Conservation (phyloP, 176 grass and related monocot genomes). For the Metroxylon sagu region DNA sequence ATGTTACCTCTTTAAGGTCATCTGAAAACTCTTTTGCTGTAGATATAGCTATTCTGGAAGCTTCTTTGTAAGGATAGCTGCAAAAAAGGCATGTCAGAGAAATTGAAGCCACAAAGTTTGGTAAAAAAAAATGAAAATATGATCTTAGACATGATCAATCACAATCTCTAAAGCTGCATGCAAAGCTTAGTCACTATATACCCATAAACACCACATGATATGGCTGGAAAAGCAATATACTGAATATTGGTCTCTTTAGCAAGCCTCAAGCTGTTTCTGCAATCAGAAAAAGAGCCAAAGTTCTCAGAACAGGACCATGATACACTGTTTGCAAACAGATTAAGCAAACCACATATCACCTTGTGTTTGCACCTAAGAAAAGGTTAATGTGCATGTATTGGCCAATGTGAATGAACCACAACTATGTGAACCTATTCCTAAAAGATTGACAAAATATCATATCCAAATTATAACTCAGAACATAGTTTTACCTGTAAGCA, state of each 20-base stretch:
- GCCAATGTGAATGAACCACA: too few species aligned
- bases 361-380: not conserved
- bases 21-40: conserved; percentile 45
- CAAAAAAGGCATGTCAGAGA: conserved; percentile 7
- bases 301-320: not conserved
- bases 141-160: not conserved
- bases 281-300: conserved; percentile 13
- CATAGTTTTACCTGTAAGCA: conserved; percentile 43
- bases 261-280: conserved; percentile 94
- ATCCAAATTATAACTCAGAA: too few species aligned
- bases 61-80: conserved; percentile 81
- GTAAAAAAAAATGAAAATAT: not conserved
- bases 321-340: not conserved
- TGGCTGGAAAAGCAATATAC: conserved; percentile 86
- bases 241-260: conserved; percentile 79
- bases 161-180: conserved; percentile 3
- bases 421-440: too few species aligned
- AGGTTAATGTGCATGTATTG: not conserved
- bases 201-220: conserved; percentile 85
- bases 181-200: conserved; percentile 27
- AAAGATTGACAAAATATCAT: too few species aligned
- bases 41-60: conserved; percentile 71
- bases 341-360: too few species aligned
- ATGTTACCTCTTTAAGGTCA: conserved; percentile 64
- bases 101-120: too few species aligned